phyloP scores from a whole-genome alignment of 2,329 filamentous ascomycete genomes.

The Colletotrichum echinochloae region DNA sequence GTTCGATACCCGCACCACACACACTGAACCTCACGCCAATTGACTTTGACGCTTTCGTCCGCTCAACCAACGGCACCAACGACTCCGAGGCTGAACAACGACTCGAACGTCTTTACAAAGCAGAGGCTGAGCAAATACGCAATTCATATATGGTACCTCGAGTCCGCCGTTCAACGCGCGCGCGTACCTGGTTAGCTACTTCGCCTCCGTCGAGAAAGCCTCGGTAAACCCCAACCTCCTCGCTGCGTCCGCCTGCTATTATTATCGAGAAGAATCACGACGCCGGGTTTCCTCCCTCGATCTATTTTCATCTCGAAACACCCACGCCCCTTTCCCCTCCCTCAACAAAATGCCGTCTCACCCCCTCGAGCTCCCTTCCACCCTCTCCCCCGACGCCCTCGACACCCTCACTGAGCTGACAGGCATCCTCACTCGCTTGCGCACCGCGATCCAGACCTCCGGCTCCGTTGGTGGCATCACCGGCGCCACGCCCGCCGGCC shows the following conservation, averaged over 20 bases:
- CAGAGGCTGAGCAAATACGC: background rate
- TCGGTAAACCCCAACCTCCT: background rate
- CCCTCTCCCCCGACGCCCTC: conserved; percentile 84
- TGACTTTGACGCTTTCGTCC: conserved; percentile 34
- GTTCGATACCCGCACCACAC: conserved; percentile 1
- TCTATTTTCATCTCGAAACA: background rate
- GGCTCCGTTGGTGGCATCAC: conserved; percentile 52
- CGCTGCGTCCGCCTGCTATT: background rate
- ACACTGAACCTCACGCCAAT: conserved; percentile 14
- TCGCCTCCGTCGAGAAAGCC: background rate
- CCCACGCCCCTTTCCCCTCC: background rate
- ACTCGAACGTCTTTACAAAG: background rate
- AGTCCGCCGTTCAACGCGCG: background rate
- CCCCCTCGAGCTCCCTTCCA: conserved; percentile 66
- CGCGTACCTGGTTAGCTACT: background rate
- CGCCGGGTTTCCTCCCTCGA: background rate
- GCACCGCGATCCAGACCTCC: conserved; percentile 60
- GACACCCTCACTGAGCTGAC: conserved; percentile 88
- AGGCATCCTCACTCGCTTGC: conserved; percentile 80
- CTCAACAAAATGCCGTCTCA: conserved; percentile 44
- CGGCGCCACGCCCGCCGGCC: conserved; percentile 52
- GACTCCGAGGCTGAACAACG: conserved; percentile 14
- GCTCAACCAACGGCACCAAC: conserved; percentile 13
- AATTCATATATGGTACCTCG: background rate
- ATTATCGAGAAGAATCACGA: background rate